phyloP scores from a whole-genome alignment of 2,329 filamentous ascomycete species.

The Xylariaceae sp. region DNA sequence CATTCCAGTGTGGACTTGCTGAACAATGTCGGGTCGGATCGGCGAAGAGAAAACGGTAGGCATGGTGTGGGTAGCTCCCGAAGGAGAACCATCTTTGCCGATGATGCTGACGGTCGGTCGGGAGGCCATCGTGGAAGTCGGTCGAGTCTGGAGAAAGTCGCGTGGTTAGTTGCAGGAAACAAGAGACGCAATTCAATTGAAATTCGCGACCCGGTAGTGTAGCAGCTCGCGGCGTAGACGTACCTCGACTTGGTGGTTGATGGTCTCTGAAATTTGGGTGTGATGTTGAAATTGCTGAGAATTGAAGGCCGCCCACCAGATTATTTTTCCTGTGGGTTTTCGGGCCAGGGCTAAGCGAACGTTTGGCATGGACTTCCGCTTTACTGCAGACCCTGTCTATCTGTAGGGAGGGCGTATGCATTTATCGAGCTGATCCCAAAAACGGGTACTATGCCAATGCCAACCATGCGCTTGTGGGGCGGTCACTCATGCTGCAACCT shows the following conservation, averaged over 20 bases:
- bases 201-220: neutral
- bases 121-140: constrained; percentile 71
- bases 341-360: constrained; percentile 24
- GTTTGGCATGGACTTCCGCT: constrained; percentile 4
- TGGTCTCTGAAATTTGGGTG: constrained; percentile 17
- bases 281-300: constrained; percentile 12
- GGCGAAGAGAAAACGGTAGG: constrained; percentile 96
- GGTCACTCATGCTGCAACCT: too few species aligned
- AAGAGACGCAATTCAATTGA: neutral
- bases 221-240: constrained; percentile 5
- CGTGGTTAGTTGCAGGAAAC: constrained; percentile 12
- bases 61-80: constrained; percentile 83
- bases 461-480: too few species aligned
- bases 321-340: constrained; percentile 29
- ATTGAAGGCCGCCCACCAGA: constrained; percentile 18
- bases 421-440: too few species aligned
- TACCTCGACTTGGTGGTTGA: constrained; percentile 27
- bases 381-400: neutral
- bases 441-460: too few species aligned
- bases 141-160: constrained; percentile 14
- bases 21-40: constrained; percentile 98
- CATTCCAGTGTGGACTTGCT: constrained; percentile 98
- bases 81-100: constrained; percentile 90
- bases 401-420: neutral
- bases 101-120: constrained; percentile 97